Base-by-base conservation (phyloP, 768 basidiomycete genomes). In the Lepiota subincarnata region DNA sequence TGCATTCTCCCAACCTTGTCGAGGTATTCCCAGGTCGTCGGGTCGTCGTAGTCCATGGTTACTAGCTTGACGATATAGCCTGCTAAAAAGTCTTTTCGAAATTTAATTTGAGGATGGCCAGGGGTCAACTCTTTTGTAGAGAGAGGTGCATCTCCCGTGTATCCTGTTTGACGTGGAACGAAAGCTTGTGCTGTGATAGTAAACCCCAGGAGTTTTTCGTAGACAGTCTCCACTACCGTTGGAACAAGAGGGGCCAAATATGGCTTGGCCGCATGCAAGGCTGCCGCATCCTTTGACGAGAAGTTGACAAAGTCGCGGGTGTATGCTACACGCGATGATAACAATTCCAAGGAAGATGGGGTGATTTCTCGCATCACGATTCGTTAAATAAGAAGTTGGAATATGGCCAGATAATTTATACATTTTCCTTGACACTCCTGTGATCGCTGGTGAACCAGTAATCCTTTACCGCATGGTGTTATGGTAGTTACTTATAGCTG, bases 1-100 rank as follows among this genome's bases (percentile, higher is more conserved):
- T 78, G 78, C 77, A 78, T 78, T 39, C 74, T 59, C 1, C 74
- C 77, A 34, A 79, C 78, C 57, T 75, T 77, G 57, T 74, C 68
- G 22, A 75, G 61, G 53, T 77, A 78, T 37, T 74, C 72, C 76
- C 75, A 78, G 7, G 70, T 72, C 49, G 68, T 67, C 2, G 64
- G 62, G 20, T 70, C 67, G 0, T 69, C 63, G 56, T 77, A 79
- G 59, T 79, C 74, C 59, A 77, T 65, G 6, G 76, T 72, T 18
- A 78, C 66, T n/a, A 73, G 49, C 55, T 72, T 70, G 36, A 61
- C 62, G 2, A 69, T 55, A 45, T 72, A 70, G n/a, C 61, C 53
- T 40, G 66, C 67, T 50, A 68, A 48, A 59, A 70, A 67, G 56
- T 70, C 70, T 61, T 74, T 78, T 43, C 78, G 68, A 62, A 75